Percentiles rank a stretch among this genome's conserved stretches.
phyloP scores from a whole-genome alignment of 805 yeast species.

The Ogataea haglerorum region DNA sequence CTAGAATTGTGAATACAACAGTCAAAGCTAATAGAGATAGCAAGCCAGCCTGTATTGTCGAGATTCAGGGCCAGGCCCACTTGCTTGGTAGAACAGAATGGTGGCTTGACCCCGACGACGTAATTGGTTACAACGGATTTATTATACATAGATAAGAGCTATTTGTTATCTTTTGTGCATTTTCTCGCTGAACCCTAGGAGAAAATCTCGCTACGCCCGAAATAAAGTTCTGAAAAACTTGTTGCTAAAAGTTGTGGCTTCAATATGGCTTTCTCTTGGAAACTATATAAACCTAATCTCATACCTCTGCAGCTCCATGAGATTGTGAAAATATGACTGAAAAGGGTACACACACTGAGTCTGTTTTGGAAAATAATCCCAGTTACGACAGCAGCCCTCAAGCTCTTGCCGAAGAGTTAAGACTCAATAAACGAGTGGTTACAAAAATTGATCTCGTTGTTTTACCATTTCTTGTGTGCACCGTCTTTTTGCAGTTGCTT shows the following conservation, averaged over 20 bases:
- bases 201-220: no score
- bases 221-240: not conserved
- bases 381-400: conserved; percentile 13
- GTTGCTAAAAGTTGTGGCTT: not conserved
- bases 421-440: conserved; percentile 20
- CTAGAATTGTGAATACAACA: conserved; percentile 16
- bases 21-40: conserved; percentile 19
- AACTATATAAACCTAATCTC: not conserved
- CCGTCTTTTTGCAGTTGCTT: conserved; percentile 30
- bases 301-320: not conserved
- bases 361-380: not conserved
- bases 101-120: conserved; percentile 24
- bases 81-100: conserved; percentile 24
- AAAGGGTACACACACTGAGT: not conserved
- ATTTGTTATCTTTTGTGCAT: no score
- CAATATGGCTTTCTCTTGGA: not conserved
- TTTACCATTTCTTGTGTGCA: conserved; percentile 30
- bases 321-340: not conserved
- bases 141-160: conserved; percentile 14
- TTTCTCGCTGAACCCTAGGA: no score
- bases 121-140: conserved; percentile 21
- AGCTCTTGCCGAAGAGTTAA: conserved; percentile 15
- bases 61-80: conserved; percentile 26
- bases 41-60: conserved; percentile 22
- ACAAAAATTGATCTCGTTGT: conserved; percentile 23